These are phyloP conservation scores for Parasitella parasitica DNA, from an alignment of 371 early-diverging fungal species.

Conservation along the genomic window DNA sequence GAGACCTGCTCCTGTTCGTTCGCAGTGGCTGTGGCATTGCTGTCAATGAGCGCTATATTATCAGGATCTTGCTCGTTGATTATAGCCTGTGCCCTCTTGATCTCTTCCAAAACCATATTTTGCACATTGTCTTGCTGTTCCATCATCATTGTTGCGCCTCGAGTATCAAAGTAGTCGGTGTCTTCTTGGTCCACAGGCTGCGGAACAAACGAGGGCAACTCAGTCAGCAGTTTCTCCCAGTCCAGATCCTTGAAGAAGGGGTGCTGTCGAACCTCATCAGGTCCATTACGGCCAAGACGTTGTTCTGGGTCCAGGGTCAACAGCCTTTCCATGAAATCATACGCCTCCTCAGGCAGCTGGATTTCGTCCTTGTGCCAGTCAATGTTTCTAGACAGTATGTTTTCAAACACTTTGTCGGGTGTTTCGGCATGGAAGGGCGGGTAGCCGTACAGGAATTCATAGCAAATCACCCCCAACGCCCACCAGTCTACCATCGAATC, in stretches of 20 bases:
- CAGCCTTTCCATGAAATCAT: conserved; percentile 84
- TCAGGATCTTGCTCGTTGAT: conserved; percentile 47
- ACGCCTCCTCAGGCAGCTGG: conserved; percentile 78
- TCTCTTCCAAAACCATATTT: conserved; percentile 24
- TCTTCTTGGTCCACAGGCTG: conserved; percentile 77
- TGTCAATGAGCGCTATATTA: conserved; percentile 14
- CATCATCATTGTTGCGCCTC: conserved; percentile 70
- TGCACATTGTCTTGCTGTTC: conserved; percentile 28
- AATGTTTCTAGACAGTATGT: conserved; percentile 75
- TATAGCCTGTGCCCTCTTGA: conserved; percentile 40
- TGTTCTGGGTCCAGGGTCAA: conserved; percentile 74
- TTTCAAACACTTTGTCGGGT: conserved; percentile 84
- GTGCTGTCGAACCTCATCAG: conserved; percentile 66
- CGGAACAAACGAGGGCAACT: conserved; percentile 85
- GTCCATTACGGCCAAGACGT: conserved; percentile 73
- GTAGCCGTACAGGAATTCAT: conserved; percentile 86
- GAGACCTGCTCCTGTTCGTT: not conserved
- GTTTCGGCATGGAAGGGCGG: conserved; percentile 90
- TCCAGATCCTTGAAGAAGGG: conserved; percentile 65
- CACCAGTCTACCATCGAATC: conserved; percentile 93
- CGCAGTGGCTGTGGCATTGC: not conserved
- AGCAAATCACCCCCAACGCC: conserved; percentile 89
- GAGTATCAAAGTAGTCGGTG: conserved; percentile 91
- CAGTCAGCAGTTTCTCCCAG: conserved; percentile 69
- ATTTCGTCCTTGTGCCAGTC: conserved; percentile 70